Evolutionary conservation across 2,329 filamentous ascomycete genomes (phyloP).

Genomic region (Escovopsis weberi): DNA sequence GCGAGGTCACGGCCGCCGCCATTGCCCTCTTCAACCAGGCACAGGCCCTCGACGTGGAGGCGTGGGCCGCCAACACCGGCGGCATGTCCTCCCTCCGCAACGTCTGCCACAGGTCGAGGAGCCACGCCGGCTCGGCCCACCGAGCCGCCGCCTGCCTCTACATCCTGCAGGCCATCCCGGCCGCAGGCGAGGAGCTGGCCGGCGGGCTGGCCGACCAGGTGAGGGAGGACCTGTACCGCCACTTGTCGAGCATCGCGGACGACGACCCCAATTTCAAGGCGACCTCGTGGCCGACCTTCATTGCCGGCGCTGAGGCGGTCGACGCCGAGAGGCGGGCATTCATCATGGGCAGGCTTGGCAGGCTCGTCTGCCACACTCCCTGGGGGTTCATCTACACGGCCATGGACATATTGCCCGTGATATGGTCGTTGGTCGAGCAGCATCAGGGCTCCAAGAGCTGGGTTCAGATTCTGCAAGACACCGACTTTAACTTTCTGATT

Average conservation of each 20-base stretch:
- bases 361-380: conserved; percentile 25
- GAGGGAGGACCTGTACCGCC: conserved; percentile 29
- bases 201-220: conserved; percentile 18
- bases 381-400: conserved; percentile 36
- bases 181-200: conserved; percentile 11
- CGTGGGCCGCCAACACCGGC: conserved; percentile 25
- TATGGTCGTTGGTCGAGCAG: conserved; percentile 27
- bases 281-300: conserved; percentile 41
- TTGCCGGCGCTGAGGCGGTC: conserved; percentile 37
- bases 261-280: conserved; percentile 40
- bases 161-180: conserved; percentile 25
- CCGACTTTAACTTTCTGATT: conserved; percentile 29
- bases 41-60: conserved; percentile 24
- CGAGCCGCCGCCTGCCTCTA: conserved; percentile 31
- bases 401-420: conserved; percentile 27
- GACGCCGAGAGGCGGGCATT: conserved; percentile 28
- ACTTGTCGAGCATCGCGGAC: conserved; percentile 31
- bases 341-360: conserved; percentile 31
- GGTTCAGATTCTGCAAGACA: conserved; percentile 28
- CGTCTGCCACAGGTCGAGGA: conserved; percentile 20
- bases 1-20: conserved; percentile 16
- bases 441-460: conserved; percentile 20
- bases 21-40: conserved; percentile 22
- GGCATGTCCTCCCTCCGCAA: conserved; percentile 20
- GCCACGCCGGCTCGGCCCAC: conserved; percentile 28